Evolutionary conservation across 2,329 filamentous ascomycete species (phyloP), one percentile per base, ranked within the genome.

Genomic region (Orbilia javanica): DNA sequence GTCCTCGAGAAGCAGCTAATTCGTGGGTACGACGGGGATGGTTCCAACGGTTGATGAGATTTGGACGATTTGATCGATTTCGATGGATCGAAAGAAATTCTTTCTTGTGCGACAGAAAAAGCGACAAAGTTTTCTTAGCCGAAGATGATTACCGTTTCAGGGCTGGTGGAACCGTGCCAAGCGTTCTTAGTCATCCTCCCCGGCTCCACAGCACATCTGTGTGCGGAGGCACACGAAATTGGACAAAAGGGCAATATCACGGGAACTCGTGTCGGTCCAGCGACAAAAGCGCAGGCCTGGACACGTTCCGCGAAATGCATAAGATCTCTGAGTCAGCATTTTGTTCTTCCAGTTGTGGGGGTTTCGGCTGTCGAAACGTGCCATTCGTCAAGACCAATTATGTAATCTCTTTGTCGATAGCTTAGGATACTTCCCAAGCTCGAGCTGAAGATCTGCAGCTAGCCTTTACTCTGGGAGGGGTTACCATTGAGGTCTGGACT

Each of bases 231-330:
- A n/a, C n/a, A n/a, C n/a, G n/a, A n/a, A n/a, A n/a, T n/a, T n/a
- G n/a, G 13, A 4, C 34, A 36, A 36, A 36, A 25, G 27, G 18
- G 8, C 53, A n/a, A 53, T 4, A 39, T 75, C 71, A 75, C 71
- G 64, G 36, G 71, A 67, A 46, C 15, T 53, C 71, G 71, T 22
- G 36, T 44, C 10, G 1, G 2, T 22, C n/a, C 50, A 29, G 15
- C 44, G 71, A 63, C 64, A 55, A 63, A 74, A 67, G 62, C 36
- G 69, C 60, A 73, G 11, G 15, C 29, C 5, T n/a, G 18, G 5
- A 20, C 42, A 44, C 42, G 27, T 4, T 18, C 48, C n/a, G n/a
- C n/a, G n/a, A n/a, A n/a, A n/a, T n/a, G 13, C 22, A 5, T 39
- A 3, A 13, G 29, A 39, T 31, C 36, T 53, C 46, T 75, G 64